These are phyloP conservation scores for Chrysanthemum lavandulifolium DNA, from an alignment of 129 eudicot genomes.

Conservation along the genomic window DNA sequence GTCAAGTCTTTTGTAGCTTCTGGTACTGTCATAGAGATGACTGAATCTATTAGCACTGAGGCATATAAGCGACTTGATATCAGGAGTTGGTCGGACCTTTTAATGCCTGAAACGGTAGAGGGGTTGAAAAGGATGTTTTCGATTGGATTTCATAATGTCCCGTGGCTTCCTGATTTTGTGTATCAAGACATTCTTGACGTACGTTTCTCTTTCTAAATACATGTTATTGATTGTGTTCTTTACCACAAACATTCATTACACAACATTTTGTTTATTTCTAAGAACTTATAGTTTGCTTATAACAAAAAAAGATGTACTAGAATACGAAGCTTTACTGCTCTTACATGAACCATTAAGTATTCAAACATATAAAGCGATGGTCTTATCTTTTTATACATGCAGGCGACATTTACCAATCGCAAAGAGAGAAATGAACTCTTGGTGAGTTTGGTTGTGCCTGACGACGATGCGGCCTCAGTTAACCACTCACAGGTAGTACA, in stretches of 20 bases:
- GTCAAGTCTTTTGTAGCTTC: slow-evolving; percentile 46
- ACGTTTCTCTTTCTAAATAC: too few relatives aligned
- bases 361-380: too few relatives aligned
- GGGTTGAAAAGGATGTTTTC: too few relatives aligned
- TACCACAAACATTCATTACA: too few relatives aligned
- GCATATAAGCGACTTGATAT: too few relatives aligned
- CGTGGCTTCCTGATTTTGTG: slow-evolving; percentile 35
- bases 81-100: slow-evolving; percentile 5
- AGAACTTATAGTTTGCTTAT: slow-evolving; percentile 23
- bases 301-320: too few relatives aligned
- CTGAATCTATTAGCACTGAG: neutral
- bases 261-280: too few relatives aligned
- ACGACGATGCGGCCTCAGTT: slow-evolving; percentile 32
- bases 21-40: slow-evolving; percentile 37
- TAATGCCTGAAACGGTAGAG: too few relatives aligned
- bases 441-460: slow-evolving; percentile 41
- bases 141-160: too few relatives aligned
- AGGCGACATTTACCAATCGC: slow-evolving; percentile 47
- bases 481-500: slow-evolving; percentile 39
- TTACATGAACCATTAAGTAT: too few relatives aligned
- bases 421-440: slow-evolving; percentile 51
- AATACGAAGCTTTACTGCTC: too few relatives aligned
- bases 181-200: slow-evolving; percentile 33
- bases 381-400: neutral
- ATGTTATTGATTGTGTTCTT: too few relatives aligned